Percentiles rank a stretch among this genome's conserved stretches.
phyloP scores from a whole-genome alignment of 371 early-diverging fungal species.

The Syncephalastrum sp. region DNA sequence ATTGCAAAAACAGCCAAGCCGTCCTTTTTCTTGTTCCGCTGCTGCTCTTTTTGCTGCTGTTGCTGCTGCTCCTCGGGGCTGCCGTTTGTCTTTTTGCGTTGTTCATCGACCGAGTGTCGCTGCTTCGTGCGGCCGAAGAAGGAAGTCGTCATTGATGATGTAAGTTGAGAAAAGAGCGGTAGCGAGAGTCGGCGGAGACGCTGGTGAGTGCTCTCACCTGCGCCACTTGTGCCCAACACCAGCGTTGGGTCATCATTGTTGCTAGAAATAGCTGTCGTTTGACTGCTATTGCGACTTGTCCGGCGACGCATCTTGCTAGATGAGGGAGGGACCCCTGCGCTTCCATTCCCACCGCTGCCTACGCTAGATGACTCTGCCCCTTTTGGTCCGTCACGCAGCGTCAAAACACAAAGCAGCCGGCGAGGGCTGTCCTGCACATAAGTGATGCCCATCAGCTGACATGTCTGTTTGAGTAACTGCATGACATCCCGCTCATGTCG shows the following conservation, averaged over 20 bases:
- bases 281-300: slow-evolving; percentile 15
- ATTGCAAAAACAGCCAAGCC: slow-evolving; percentile 37
- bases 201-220: too few species aligned
- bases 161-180: slow-evolving; percentile 36
- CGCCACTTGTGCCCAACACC: slow-evolving; percentile 7
- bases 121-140: slow-evolving; percentile 36
- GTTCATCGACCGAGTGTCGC: slow-evolving; percentile 30
- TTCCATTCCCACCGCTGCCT: background rate
- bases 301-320: slow-evolving; percentile 13
- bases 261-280: slow-evolving; percentile 11
- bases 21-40: slow-evolving; percentile 28
- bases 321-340: background rate
- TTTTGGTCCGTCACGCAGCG: slow-evolving; percentile 28
- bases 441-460: slow-evolving; percentile 45
- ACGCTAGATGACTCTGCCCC: background rate
- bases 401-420: slow-evolving; percentile 33
- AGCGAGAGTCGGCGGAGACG: slow-evolving; percentile 28
- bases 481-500: slow-evolving; percentile 24
- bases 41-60: slow-evolving; percentile 6
- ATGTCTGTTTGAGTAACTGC: slow-evolving; percentile 28
- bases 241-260: slow-evolving; percentile 6
- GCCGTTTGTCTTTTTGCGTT: background rate
- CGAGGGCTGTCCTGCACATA: slow-evolving; percentile 27
- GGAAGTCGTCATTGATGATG: slow-evolving; percentile 45
- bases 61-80: background rate